A percentile compares a stretch with the other conserved stretches of the same genome.
Conservation (phyloP, 768 basidiomycete genomes). For the Hydnum rufescens region DNA sequence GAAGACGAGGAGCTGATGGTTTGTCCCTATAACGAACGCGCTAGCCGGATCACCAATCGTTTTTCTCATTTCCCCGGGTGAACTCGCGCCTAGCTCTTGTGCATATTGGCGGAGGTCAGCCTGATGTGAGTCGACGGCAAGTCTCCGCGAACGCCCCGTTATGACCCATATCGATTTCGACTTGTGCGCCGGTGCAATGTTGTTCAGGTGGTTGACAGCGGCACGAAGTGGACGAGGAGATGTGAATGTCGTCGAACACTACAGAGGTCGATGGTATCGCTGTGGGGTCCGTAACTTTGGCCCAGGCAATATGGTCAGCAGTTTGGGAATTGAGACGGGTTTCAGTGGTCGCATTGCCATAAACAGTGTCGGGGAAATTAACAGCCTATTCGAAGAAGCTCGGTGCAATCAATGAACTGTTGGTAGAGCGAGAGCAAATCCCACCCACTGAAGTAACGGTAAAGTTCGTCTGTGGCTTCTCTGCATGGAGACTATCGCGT, state of each 20-base stretch:
- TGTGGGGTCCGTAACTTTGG: conserved; percentile 28
- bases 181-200: conserved; percentile 10
- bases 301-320: conserved; percentile 67
- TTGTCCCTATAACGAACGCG: conserved; percentile 17
- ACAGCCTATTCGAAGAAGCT: conserved; percentile 23
- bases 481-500: conserved; percentile 12
- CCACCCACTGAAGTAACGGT: conserved; percentile 7
- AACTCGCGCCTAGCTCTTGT: conserved; percentile 13
- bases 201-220: conserved; percentile 26
- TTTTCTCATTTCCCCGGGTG: conserved; percentile 21
- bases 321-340: conserved; percentile 55
- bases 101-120: conserved; percentile 31
- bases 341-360: conserved; percentile 42
- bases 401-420: background rate
- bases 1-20: conserved; percentile 1
- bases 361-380: conserved; percentile 48
- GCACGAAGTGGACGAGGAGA: conserved; percentile 37
- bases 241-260: conserved; percentile 31
- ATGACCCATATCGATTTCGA: conserved; percentile 37
- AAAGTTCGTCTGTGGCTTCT: conserved; percentile 8
- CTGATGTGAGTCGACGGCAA: conserved; percentile 38
- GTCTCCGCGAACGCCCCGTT: conserved; percentile 51
- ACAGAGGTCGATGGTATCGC: conserved; percentile 28
- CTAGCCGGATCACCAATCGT: conserved; percentile 25
- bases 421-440: background rate